These are phyloP conservation scores for Coleophoma crateriformis DNA, from an alignment of 2,329 filamentous ascomycete species.

Conservation along the genomic window DNA sequence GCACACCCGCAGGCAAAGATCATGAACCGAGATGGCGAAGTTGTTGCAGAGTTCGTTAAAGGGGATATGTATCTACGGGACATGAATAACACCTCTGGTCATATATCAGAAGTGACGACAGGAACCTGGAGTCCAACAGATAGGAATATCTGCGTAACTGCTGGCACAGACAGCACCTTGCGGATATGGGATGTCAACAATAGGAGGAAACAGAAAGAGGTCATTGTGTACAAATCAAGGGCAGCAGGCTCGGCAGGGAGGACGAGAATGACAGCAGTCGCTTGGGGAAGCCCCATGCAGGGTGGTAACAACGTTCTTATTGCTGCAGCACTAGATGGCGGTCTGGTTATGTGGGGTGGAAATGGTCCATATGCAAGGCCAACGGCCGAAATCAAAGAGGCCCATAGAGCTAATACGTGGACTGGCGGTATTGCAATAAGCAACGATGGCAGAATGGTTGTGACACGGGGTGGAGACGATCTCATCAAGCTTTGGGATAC, in stretches of 20 bases:
- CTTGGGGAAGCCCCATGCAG: conserved; percentile 73
- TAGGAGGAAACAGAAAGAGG: conserved; percentile 81
- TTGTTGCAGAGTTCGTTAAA: conserved; percentile 84
- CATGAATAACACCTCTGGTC: conserved; percentile 96
- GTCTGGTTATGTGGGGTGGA: conserved; percentile 85
- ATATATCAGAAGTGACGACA: conserved; percentile 85
- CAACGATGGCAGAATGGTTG: conserved; percentile 80
- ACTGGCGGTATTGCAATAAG: conserved; percentile 90
- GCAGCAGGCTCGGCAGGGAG: conserved; percentile 83
- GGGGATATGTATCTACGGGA: conserved; percentile 98
- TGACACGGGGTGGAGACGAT: conserved; percentile 87
- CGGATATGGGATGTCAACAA: conserved; percentile 97
- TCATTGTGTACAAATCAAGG: conserved; percentile 93
- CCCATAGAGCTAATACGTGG: conserved; percentile 80
- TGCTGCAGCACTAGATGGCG: conserved; percentile 80
- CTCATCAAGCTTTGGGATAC: conserved; percentile 96
- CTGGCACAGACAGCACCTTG: conserved; percentile 89
- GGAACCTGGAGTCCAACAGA: conserved; percentile 90
- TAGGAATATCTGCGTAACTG: conserved; percentile 79
- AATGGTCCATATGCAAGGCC: conserved; percentile 82
- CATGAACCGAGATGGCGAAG: conserved; percentile 81
- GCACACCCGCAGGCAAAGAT: conserved; percentile 89
- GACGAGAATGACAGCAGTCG: conserved; percentile 88
- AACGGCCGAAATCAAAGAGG: conserved; percentile 74
- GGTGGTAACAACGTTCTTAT: conserved; percentile 77